Evolutionary conservation across 2,329 filamentous ascomycete genomes (phyloP), one percentile per base, ranked within the genome.

Genomic region (Penicillium fuscoglaucum): DNA sequence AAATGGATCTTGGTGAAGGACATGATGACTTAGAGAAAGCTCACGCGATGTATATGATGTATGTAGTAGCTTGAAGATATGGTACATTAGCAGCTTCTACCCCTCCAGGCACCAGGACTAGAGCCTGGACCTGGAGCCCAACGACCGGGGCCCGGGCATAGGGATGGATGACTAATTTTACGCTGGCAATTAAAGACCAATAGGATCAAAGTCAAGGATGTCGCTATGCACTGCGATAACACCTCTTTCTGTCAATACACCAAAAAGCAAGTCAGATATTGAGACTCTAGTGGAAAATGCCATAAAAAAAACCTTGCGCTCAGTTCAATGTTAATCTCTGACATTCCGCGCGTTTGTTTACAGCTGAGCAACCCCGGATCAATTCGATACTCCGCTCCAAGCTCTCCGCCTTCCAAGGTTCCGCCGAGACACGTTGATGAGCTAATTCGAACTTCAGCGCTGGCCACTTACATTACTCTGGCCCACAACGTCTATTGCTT

Each of bases 351-450:
- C 46, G 5, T 15, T 45, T 28, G 31, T 24, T 37, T 28, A 45
- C 51, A 35, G 41, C 28, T 45, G n/a, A 19, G 19, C 17, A 47
- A 43, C 58, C 45, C 57, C 58, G 61, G 57, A 61, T 59, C 60
- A 66, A 59, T 56, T 62, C 55, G 39, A 65, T 67, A 55, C 63
- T 61, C 63, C 60, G 63, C 61, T 58, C 55, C 61, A 61, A 69
- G 60, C 66, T 69, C 69, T 66, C 67, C 68, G 68, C 70, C 67
- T 60, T 65, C 66, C 60, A 64, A 19, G 26, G 9, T n/a, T 45
- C 65, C 63, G 26, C 35, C 67, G 67, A 65, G 29, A 61, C 59
- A 68, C 60, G 13, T 53, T 35, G 51, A 47, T 46, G 40, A 53
- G 51, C 51, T 53, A 47, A 47, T 46, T 53, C 31, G 41, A 62